These are phyloP conservation scores for Parastagonospora avenae DNA, from an alignment of 2,329 filamentous ascomycete genomes.

Conservation along the genomic window DNA sequence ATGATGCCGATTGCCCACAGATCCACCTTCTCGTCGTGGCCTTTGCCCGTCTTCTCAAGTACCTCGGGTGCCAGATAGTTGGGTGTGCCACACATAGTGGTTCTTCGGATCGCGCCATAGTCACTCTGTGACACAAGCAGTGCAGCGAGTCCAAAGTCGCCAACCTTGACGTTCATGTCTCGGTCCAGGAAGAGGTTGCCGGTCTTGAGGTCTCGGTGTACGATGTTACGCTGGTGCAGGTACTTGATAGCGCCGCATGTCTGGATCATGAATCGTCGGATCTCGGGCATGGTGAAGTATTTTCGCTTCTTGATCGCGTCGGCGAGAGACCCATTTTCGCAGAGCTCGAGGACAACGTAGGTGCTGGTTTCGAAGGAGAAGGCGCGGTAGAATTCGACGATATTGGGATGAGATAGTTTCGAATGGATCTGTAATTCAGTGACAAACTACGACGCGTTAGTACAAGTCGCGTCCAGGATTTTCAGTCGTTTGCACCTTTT, in stretches of 20 bases:
- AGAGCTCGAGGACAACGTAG: slow-evolving; percentile 92
- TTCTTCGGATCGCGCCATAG: slow-evolving; percentile 77
- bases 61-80: slow-evolving; percentile 99
- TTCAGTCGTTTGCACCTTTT: slow-evolving; percentile 66
- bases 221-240: slow-evolving; percentile 93
- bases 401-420: slow-evolving; percentile 94
- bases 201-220: slow-evolving; percentile 96
- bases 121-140: slow-evolving; percentile 90
- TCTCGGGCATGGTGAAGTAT: slow-evolving; percentile 89
- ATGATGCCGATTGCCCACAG: slow-evolving; percentile 99
- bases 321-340: slow-evolving; percentile 94
- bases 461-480: background rate
- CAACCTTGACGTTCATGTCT: slow-evolving; percentile 97
- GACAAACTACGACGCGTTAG: slow-evolving; percentile 61
- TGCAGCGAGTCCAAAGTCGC: slow-evolving; percentile 94
- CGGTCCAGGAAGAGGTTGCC: slow-evolving; percentile 95
- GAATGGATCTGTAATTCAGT: slow-evolving; percentile 96
- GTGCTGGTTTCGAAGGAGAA: slow-evolving; percentile 90
- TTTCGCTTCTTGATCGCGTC: slow-evolving; percentile 95
- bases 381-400: slow-evolving; percentile 92
- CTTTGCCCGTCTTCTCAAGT: slow-evolving; percentile 88
- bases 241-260: slow-evolving; percentile 98
- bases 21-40: slow-evolving; percentile 97
- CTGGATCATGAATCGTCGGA: slow-evolving; percentile 91
- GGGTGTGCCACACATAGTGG: slow-evolving; percentile 93